Base-by-base conservation (phyloP, 1,284 basidiomycete species). In the Retiboletus fuscus region DNA sequence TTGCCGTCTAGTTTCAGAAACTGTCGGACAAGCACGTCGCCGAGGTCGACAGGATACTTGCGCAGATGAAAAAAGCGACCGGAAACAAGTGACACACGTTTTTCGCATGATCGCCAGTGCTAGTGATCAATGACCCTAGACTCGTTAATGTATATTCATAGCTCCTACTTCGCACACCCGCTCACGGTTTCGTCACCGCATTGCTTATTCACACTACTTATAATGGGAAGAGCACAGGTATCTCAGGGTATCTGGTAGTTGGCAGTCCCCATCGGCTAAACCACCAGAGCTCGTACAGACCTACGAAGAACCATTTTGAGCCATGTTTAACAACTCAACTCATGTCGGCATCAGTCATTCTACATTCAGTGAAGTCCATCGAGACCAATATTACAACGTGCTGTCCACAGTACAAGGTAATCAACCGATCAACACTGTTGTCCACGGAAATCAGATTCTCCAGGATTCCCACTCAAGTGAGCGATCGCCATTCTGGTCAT, bases 1-100 rank as follows among this genome's bases (percentile, higher is more conserved):
- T 46, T 64, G 61, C 41, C 0, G 4, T 53, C 12, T 70, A 94
- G 93, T 92, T 94, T 78, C 92, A 94, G 79, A 92, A 91, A 73
- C 82, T 95, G 16, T 85, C 85, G 0, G 90, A 93, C 73, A 87
- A 84, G 70, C 86, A 89, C 69, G 81, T 93, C 26, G 83, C 79
- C 2, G 91, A 94, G 62, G 83, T 94, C 15, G 93, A 95, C 79
- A 88, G 87, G 69, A 86, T 90, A 68, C 79, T 94, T 24, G 85
- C 85, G 3, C 86, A 87, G 61, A 81, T 93, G 67, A 94, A 93
- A 81, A 93, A 91, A 78, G 83, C 84, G 22, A 87, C 87, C 1
- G 85, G 84, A 13, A 81, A 61, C 67, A 79, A 74, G 57, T 82
- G 81, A 34, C 51, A 6, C 16, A 13, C 28, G 4, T 26, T 65